A percentile compares a stretch with the other conserved stretches of the same genome.
These are phyloP conservation scores for Trichoderma atrobrunneum DNA, from an alignment of 2,329 filamentous ascomycete genomes.

Conservation along the genomic window DNA sequence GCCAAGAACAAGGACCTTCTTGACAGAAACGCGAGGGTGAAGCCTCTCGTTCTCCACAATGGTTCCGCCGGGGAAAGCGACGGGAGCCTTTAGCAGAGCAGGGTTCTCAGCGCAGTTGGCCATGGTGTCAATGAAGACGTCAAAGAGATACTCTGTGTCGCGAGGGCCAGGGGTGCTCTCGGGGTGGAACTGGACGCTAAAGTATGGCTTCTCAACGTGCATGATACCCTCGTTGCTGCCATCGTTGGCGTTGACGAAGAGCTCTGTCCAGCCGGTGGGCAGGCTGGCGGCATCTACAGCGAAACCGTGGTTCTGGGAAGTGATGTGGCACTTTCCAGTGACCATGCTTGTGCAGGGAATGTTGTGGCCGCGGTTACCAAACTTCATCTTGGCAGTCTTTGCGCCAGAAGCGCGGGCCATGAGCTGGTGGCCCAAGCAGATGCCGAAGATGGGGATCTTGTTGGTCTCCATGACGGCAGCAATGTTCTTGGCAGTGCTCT, in stretches of 20 bases:
- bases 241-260: constrained; percentile 98
- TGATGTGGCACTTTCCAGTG: constrained; percentile 96
- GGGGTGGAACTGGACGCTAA: constrained; percentile 99
- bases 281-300: constrained; percentile 81
- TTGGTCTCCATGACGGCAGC: constrained; percentile 71
- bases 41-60: constrained; percentile 72
- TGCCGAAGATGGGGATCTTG: constrained; percentile 87
- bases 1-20: constrained; percentile 92
- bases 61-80: constrained; percentile 83
- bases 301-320: constrained; percentile 96
- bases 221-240: constrained; percentile 97
- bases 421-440: constrained; percentile 92
- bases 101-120: constrained; percentile 66
- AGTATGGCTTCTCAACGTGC: constrained; percentile 81
- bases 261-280: constrained; percentile 78
- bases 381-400: constrained; percentile 93
- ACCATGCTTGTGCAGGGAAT: constrained; percentile 96
- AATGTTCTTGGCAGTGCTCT: constrained; percentile 76
- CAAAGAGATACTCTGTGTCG: constrained; percentile 95
- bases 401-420: constrained; percentile 86
- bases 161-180: constrained; percentile 94
- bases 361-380: constrained; percentile 97
- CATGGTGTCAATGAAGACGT: constrained; percentile 91
- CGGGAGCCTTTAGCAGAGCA: constrained; percentile 66
- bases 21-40: constrained; percentile 77